Base-by-base conservation (phyloP, 1,284 basidiomycete species). In the Calocybe gambosa region DNA sequence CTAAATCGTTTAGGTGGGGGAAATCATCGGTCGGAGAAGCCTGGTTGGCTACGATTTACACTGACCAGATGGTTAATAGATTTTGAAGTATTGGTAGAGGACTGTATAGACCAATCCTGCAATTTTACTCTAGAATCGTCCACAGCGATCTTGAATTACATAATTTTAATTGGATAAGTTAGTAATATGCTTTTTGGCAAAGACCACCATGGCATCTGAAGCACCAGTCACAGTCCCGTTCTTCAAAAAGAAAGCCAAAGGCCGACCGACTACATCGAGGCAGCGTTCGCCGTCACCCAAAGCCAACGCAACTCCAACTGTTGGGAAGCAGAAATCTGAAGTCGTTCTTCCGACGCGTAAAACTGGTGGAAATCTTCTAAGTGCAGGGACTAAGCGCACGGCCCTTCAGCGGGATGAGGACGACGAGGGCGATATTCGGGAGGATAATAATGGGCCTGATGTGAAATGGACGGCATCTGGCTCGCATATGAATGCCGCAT, bases 171-270 rank as follows among this genome's bases (percentile, higher is more conserved):
- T 45, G 13, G 23, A 34, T 12, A 20, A 13, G 16, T 33, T 34
- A 42, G 43, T 20, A 18, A 39, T 35, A 13, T 34, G 28, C 15
- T 16, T 16, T 9, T 7, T 37, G 25, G 23, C 42, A 36, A 39
- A 44, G n/a, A 58, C 55, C 15, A 50, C 55, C 53, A 68, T 65
- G 57, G 70, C 77, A 60, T 68, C 73, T 21, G 54, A 63, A 20
- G 65, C 68, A 49, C 57, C 66, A 47, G 56, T 75, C 6, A 77
- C 72, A 39, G 82, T 92, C 0, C 85, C 90, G 8, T 86, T 92
- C 65, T 91, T 94, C 73, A 93, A 87, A 66, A 93, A 87, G 66
- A 93, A 91, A 66, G 82, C 83, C 31, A 86, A 83, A 56, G 72
- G 80, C 5, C 73, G 88, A 2, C 87, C 89, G 12, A 75, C 82